Conservation (phyloP, 352 stramenopile genomes). For the Phytophthora tentaculata region DNA sequence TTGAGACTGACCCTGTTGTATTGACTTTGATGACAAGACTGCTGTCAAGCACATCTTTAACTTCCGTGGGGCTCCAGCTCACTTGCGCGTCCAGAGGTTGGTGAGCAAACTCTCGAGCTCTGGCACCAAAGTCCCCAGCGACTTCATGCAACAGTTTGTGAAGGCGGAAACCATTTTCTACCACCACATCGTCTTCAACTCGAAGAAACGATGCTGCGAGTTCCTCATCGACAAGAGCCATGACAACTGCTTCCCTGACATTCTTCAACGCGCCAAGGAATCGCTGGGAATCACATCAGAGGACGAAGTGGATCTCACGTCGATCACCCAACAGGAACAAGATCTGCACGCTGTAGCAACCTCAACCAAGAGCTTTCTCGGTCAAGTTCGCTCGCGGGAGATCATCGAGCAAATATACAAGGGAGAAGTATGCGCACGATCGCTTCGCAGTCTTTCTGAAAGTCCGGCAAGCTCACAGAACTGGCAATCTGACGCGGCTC, state of each 20-base stretch:
- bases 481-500: slow-evolving; percentile 2
- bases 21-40: slow-evolving; percentile 43
- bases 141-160: slow-evolving; percentile 62
- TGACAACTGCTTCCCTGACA: slow-evolving; percentile 56
- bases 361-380: slow-evolving; percentile 52
- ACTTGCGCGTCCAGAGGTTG: slow-evolving; percentile 67
- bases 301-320: slow-evolving; percentile 20
- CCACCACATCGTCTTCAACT: slow-evolving; percentile 81
- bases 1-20: neutral
- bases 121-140: slow-evolving; percentile 50
- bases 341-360: slow-evolving; percentile 41
- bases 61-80: slow-evolving; percentile 61
- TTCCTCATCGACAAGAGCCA: slow-evolving; percentile 60
- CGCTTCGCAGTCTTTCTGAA: slow-evolving; percentile 29
- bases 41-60: slow-evolving; percentile 79
- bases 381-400: slow-evolving; percentile 39
- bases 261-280: slow-evolving; percentile 46
- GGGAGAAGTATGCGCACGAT: slow-evolving; percentile 49
- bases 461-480: slow-evolving; percentile 8
- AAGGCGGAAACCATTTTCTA: slow-evolving; percentile 81
- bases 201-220: slow-evolving; percentile 45
- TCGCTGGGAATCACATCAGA: slow-evolving; percentile 40
- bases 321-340: slow-evolving; percentile 21
- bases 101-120: slow-evolving; percentile 64
- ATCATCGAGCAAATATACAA: slow-evolving; percentile 58